Conservation (phyloP, 352 stramenopile species). For the Globisporangium cylindrosporum region DNA sequence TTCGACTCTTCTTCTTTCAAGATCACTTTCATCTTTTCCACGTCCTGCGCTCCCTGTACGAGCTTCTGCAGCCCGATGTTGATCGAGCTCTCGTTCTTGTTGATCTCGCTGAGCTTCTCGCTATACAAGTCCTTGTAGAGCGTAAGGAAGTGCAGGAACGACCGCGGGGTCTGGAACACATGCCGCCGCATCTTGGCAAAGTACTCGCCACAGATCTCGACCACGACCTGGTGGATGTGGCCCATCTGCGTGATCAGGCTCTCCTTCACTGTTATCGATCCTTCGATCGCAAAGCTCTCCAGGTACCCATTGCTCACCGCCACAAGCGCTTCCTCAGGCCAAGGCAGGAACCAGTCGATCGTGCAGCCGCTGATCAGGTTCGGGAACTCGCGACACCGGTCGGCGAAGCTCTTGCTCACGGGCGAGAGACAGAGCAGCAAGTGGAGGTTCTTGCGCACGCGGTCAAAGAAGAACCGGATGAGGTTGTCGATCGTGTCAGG, state of each 20-base stretch:
- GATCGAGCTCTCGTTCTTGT: slow-evolving; percentile 77
- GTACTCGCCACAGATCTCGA: slow-evolving; percentile 66
- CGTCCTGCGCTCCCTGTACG: slow-evolving; percentile 80
- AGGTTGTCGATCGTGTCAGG: slow-evolving; percentile 82
- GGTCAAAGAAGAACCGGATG: slow-evolving; percentile 83
- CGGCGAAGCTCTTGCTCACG: slow-evolving; percentile 71
- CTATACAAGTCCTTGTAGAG: slow-evolving; percentile 79
- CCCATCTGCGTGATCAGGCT: slow-evolving; percentile 72
- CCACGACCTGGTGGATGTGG: slow-evolving; percentile 67
- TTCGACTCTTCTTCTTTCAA: slow-evolving; percentile 89
- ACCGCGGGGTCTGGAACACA: slow-evolving; percentile 89
- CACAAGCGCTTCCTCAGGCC: slow-evolving; percentile 84
- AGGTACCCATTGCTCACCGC: slow-evolving; percentile 83
- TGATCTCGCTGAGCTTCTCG: slow-evolving; percentile 74
- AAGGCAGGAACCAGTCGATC: slow-evolving; percentile 90
- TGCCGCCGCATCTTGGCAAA: slow-evolving; percentile 73
- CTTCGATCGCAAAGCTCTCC: slow-evolving; percentile 64
- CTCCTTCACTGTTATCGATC: slow-evolving; percentile 51
- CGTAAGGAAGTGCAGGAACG: slow-evolving; percentile 84
- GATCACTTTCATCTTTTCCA: slow-evolving; percentile 89
- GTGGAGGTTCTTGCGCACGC: slow-evolving; percentile 82
- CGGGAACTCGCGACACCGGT: slow-evolving; percentile 85
- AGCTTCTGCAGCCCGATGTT: slow-evolving; percentile 89
- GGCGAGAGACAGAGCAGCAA: slow-evolving; percentile 87
- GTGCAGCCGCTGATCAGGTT: slow-evolving; percentile 85